A percentile compares a stretch with the other conserved stretches of the same genome.
These are phyloP conservation scores for Papiliotrema terrestris DNA, from an alignment of 1,284 basidiomycete species.

Conservation along the genomic window DNA sequence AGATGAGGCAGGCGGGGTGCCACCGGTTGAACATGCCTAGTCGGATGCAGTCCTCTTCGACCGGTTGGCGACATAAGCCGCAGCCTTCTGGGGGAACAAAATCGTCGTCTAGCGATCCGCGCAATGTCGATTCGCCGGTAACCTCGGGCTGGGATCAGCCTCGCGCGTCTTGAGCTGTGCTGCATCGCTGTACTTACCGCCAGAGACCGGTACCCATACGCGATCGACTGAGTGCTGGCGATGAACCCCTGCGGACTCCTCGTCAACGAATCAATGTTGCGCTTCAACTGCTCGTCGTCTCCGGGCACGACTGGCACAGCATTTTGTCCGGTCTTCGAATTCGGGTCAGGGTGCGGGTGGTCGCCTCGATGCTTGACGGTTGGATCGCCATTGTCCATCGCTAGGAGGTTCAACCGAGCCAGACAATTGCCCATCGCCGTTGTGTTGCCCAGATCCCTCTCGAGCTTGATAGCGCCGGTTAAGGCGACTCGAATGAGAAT, in stretches of 20 bases:
- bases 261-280: conserved; percentile 39
- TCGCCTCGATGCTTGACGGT: conserved; percentile 56
- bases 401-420: conserved; percentile 85
- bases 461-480: conserved; percentile 91
- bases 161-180: background rate
- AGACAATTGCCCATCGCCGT: conserved; percentile 87
- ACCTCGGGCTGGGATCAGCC: conserved; percentile 59
- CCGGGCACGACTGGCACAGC: conserved; percentile 6
- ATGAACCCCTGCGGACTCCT: conserved; percentile 52
- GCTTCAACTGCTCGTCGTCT: conserved; percentile 39
- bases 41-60: conserved; percentile 95
- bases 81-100: conserved; percentile 70
- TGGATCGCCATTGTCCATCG: conserved; percentile 81
- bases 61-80: conserved; percentile 78
- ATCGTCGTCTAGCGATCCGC: conserved; percentile 38
- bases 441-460: conserved; percentile 77
- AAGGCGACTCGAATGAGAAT: conserved; percentile 97
- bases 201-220: conserved; percentile 81
- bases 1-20: conserved; percentile 91
- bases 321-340: conserved; percentile 7
- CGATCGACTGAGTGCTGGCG: conserved; percentile 64
- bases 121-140: conserved; percentile 80
- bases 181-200: conserved; percentile 50
- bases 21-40: conserved; percentile 91
- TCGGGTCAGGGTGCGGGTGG: conserved; percentile 17